These are phyloP conservation scores for Crataegus laevigata DNA, from an alignment of 306 rosid species.

Conservation along the genomic window DNA sequence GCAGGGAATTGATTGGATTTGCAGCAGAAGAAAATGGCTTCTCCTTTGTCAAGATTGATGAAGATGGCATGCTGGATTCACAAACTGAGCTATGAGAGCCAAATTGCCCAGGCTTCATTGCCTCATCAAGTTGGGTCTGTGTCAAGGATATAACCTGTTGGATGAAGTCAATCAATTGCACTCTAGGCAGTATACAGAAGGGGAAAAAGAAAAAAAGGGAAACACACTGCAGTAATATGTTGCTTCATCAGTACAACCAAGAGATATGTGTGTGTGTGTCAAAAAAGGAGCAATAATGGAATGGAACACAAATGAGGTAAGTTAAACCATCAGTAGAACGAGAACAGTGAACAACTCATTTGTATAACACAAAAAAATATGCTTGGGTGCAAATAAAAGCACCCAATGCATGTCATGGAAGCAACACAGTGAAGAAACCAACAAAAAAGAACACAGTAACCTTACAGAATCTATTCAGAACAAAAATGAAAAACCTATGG, in stretches of 20 bases:
- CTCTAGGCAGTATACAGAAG: slow-evolving; percentile 1
- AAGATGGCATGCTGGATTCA: slow-evolving; percentile 53
- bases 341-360: background rate
- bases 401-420: background rate
- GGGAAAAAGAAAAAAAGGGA: background rate
- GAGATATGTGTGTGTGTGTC: background rate
- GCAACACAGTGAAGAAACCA: background rate
- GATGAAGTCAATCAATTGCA: slow-evolving; percentile 14
- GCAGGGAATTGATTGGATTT: slow-evolving; percentile 80
- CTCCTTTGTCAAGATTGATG: slow-evolving; percentile 71
- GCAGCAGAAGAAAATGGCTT: slow-evolving; percentile 55
- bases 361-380: background rate
- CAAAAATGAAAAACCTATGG: background rate
- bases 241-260: background rate
- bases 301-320: background rate
- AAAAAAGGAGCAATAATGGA: background rate
- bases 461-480: background rate
- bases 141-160: slow-evolving; percentile 82
- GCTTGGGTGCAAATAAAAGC: background rate
- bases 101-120: slow-evolving; percentile 84
- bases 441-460: background rate
- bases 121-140: slow-evolving; percentile 91
- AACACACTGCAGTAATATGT: background rate
- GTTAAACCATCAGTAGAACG: background rate
- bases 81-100: slow-evolving; percentile 51